Base-by-base conservation (phyloP, 306 rosid genomes). In the Dryas octopetala region DNA sequence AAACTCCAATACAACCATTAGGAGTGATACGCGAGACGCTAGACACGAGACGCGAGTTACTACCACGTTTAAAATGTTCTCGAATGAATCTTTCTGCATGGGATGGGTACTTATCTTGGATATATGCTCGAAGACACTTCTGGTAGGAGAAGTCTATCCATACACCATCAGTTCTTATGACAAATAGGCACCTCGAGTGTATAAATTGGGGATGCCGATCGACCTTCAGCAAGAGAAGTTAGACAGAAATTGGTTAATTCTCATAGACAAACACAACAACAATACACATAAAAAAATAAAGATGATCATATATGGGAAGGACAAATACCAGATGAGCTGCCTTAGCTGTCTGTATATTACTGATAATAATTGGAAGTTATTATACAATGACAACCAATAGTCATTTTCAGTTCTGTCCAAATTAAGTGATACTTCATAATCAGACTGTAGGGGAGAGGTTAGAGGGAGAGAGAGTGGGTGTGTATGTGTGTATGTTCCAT, bases 141-240 rank as follows among this genome's bases (percentile, higher is more conserved):
- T 85, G 96, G 77, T 93, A 93, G 8, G 97, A 93, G 89, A 93
- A 93, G 81, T 91, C 98, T 9, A 88, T 90, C 97, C 98, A 92
- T 65, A 83, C 85, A 49, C 96, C 97, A 74, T 95, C 96, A 52
- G 89, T 90, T 88, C 98, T 91, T 57, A 91, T 81, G 61, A 94
- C 90, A 82, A 91, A 91, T 44, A 94, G 89, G 86, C 98, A 94
- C 81, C 97, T 88, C 53, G 96, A 83, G 19, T 62, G 74, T 68
- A 75, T 79, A 80, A 87, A 92, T 72, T 84, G 89, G 72, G 99
- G 98, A 84, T 92, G 98, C 63, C 92, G 89, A 81, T 96, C 97
- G 23, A 96, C 98, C 99, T 92, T 86, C 84, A 88, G 70, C 13
- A 78, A 79, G 44, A 63, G 23, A 71, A 85, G 72, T 77, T 57